These are phyloP conservation scores for Globisporangium middletonii DNA, from an alignment of 352 stramenopile genomes.

Conservation along the genomic window DNA sequence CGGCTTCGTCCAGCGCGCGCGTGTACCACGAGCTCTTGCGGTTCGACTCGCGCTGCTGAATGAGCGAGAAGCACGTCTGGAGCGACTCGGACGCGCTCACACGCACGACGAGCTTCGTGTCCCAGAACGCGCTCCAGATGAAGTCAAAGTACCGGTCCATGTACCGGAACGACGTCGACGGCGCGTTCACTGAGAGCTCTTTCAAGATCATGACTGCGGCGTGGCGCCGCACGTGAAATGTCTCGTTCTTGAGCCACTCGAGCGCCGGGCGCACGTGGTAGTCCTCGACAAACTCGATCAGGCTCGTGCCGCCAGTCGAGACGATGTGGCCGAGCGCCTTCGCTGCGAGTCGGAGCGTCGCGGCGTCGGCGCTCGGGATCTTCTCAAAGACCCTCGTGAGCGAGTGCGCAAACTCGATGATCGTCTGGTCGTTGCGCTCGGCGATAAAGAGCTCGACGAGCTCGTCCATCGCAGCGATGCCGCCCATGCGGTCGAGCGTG, in stretches of 20 bases:
- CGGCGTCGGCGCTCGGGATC: slow-evolving; percentile 63
- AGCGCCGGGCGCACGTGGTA: slow-evolving; percentile 86
- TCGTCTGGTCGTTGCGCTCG: slow-evolving; percentile 85
- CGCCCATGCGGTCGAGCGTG: slow-evolving; percentile 71
- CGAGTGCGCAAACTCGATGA: slow-evolving; percentile 86
- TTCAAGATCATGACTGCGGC: slow-evolving; percentile 86
- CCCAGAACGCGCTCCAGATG: slow-evolving; percentile 88
- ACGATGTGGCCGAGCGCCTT: slow-evolving; percentile 86
- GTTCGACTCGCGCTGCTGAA: slow-evolving; percentile 86
- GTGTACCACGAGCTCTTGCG: slow-evolving; percentile 81
- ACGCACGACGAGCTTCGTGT: slow-evolving; percentile 68
- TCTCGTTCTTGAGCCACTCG: slow-evolving; percentile 87
- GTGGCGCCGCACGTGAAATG: slow-evolving; percentile 81
- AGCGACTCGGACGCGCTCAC: slow-evolving; percentile 79
- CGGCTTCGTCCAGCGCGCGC: slow-evolving; percentile 69
- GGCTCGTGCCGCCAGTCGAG: slow-evolving; percentile 74
- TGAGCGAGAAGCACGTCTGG: slow-evolving; percentile 81
- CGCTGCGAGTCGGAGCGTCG: slow-evolving; percentile 65
- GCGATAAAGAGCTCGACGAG: slow-evolving; percentile 87
- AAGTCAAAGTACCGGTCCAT: slow-evolving; percentile 90
- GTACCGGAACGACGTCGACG: slow-evolving; percentile 81
- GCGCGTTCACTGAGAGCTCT: slow-evolving; percentile 81
- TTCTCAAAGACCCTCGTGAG: slow-evolving; percentile 87
- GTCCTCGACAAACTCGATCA: slow-evolving; percentile 88
- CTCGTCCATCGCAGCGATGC: slow-evolving; percentile 86